Evolutionary conservation across 495 filamentous ascomycete genomes (phyloP).

Genomic region (Hypoxylon cercidicola): DNA sequence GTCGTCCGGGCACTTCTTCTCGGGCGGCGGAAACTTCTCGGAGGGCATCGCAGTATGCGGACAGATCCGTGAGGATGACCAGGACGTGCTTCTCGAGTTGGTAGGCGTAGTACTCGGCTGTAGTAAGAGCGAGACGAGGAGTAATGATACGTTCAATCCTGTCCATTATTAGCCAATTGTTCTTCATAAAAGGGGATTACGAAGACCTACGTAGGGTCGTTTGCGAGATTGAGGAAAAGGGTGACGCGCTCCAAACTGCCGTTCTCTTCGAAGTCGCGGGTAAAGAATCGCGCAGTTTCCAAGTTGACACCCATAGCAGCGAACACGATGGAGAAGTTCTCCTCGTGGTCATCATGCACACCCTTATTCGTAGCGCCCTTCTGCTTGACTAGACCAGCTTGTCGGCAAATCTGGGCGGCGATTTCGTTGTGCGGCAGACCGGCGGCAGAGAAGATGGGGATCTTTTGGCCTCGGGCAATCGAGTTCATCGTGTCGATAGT

Average conservation of each 20-base stretch:
- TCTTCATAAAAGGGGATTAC: neutral
- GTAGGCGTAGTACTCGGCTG: conserved; percentile 99
- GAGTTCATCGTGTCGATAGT: conserved; percentile 99
- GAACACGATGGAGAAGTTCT: conserved; percentile 99
- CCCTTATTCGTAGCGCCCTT: conserved; percentile 85
- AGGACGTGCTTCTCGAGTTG: conserved; percentile 99
- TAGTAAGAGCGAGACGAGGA: conserved; percentile 96
- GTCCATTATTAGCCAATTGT: conserved; percentile 43
- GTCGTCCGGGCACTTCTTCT: conserved; percentile 99
- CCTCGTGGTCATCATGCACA: conserved; percentile 95
- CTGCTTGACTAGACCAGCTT: conserved; percentile 89
- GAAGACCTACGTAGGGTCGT: conserved; percentile 90
- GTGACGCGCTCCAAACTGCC: conserved; percentile 97
- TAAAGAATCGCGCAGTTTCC: conserved; percentile 99
- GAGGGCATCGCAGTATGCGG: conserved; percentile 97
- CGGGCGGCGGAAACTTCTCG: conserved; percentile 97
- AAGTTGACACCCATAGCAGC: conserved; percentile 99
- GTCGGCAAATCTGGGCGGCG: conserved; percentile 95
- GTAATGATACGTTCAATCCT: conserved; percentile 99
- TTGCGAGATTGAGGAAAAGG: conserved; percentile 98
- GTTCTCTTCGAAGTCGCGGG: conserved; percentile 98
- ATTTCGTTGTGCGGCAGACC: conserved; percentile 99
- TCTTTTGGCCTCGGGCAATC: conserved; percentile 99
- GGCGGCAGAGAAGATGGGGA: conserved; percentile 98
- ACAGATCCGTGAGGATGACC: conserved; percentile 97